phyloP scores from a whole-genome alignment of 148 eudicot species.

The Pharnaceum exiguum region DNA sequence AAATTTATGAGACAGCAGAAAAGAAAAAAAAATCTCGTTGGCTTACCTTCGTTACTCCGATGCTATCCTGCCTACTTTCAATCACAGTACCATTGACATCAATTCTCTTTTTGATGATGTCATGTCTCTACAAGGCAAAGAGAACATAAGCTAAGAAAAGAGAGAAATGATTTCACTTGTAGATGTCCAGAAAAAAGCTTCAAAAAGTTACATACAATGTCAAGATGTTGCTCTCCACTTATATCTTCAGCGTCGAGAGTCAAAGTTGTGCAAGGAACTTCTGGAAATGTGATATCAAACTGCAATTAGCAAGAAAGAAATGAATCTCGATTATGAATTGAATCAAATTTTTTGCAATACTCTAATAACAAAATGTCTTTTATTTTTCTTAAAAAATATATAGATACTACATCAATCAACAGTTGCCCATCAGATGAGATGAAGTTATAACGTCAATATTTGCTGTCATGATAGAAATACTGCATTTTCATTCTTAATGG shows the following conservation, averaged over 20 bases:
- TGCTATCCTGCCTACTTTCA: slow-evolving; percentile 55
- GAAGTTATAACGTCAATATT: too few species aligned
- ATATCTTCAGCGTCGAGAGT: slow-evolving; percentile 93
- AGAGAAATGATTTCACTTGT: not conserved
- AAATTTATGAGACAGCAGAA: not conserved
- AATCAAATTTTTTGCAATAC: too few species aligned
- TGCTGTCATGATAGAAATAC: too few species aligned
- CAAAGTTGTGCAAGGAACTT: slow-evolving; percentile 71
- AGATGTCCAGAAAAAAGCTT: not conserved
- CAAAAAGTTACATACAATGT: slow-evolving; percentile 60
- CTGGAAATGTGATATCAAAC: slow-evolving; percentile 96
- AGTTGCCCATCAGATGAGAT: too few species aligned
- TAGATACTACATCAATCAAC: too few species aligned
- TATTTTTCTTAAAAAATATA: too few species aligned
- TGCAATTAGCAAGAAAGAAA: slow-evolving; percentile 34
- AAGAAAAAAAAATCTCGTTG: slow-evolving; percentile 9
- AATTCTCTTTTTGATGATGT: slow-evolving; percentile 81
- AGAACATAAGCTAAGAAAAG: not conserved
- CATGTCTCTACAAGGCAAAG: slow-evolving; percentile 63
- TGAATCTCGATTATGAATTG: slow-evolving; percentile 15
- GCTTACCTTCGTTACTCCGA: slow-evolving; percentile 89
- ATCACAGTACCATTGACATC: slow-evolving; percentile 66
- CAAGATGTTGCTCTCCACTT: slow-evolving; percentile 93
- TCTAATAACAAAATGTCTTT: too few species aligned
- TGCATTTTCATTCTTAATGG: too few species aligned